Evolutionary conservation across 148 eudicot species (phyloP), one percentile per base, ranked within the genome.

Genomic region (Silene conica): DNA sequence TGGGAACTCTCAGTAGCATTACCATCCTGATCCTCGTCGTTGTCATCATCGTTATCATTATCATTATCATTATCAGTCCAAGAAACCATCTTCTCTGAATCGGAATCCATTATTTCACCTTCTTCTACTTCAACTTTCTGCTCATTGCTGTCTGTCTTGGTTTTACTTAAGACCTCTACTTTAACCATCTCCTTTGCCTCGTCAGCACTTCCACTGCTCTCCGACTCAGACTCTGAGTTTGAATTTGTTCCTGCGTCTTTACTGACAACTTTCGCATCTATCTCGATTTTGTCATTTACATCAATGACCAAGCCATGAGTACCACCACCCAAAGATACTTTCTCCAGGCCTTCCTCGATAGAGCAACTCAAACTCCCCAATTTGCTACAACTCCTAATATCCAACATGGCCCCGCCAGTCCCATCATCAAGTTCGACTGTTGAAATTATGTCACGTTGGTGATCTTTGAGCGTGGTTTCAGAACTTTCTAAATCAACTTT

Each of bases 101-200:
- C 93, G 61, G 88, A 77, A 50, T 82, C 85, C 80, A 81, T 63
- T 70, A 92, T 90, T 80, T 90, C 92, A 69, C 96, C 98, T 80
- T 92, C 95, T 83, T 92, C 93, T 60, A 83, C 21, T 7, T 89
- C 93, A 46, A 66, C 76, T 76, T 69, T 71, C 76, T 25, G 68
- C 52, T 69, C 57, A 76, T 63, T 7, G n/a, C 13, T 28, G 4
- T 68, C 66, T 57, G 1, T 68, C 73, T 62, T 72, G 48, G 34
- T 12, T 66, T 78, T 48, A 75, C 74, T 13, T 21, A 70, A 31
- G 43, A 28, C 12, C 48, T 25, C 76, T 14, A 48, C 74, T 34
- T 63, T 77, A 3, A 80, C 60, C 55, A 72, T 72, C 20, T 71
- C 82, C 9, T 58, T 80, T 43, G 72, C 70, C 15, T 79, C 82